phyloP scores from a whole-genome alignment of 2,329 filamentous ascomycete species.

The Plectosphaerella plurivora region DNA sequence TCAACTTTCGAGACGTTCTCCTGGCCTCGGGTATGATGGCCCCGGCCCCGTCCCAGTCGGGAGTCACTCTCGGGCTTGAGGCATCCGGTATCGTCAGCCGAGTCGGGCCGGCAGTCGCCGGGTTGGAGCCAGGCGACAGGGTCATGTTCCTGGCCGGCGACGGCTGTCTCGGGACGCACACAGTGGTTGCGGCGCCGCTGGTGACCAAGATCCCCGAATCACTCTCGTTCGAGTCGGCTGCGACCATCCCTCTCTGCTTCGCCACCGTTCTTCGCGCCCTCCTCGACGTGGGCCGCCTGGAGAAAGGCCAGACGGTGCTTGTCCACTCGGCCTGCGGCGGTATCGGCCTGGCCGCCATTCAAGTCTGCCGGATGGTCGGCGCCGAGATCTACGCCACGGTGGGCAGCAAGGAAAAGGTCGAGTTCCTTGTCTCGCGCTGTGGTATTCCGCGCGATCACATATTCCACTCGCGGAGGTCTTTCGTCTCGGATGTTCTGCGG shows the following conservation, averaged over 20 bases:
- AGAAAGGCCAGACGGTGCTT: slow-evolving; percentile 15
- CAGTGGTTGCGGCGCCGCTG: slow-evolving; percentile 2
- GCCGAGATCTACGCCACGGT: slow-evolving; percentile 30
- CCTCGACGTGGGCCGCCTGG: slow-evolving; percentile 20
- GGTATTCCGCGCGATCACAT: slow-evolving; percentile 22
- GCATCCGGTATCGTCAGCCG: slow-evolving; percentile 22
- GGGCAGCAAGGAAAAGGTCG: slow-evolving; percentile 21
- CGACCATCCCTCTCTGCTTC: slow-evolving; percentile 28
- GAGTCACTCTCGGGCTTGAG: too few relatives aligned
- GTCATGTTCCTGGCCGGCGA: slow-evolving; percentile 1
- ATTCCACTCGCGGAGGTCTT: slow-evolving; percentile 20
- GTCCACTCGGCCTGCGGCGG: slow-evolving; percentile 22
- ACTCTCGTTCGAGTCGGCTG: slow-evolving; percentile 28
- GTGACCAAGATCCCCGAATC: slow-evolving; percentile 25
- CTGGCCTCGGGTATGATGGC: slow-evolving; percentile 20
- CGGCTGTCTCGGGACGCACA: slow-evolving; percentile 4
- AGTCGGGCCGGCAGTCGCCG: slow-evolving; percentile 18
- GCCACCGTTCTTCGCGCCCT: slow-evolving; percentile 27
- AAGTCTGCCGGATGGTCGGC: slow-evolving; percentile 20
- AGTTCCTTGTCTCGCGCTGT: slow-evolving; percentile 19
- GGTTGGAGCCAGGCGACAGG: slow-evolving; percentile 20
- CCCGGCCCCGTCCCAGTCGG: too few relatives aligned
- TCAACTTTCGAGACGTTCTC: slow-evolving; percentile 18
- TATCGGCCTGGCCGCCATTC: slow-evolving; percentile 19
- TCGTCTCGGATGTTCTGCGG: slow-evolving; percentile 14